Evolutionary conservation across 805 yeast genomes (phyloP).

Genomic region (Ogataea degrootiae): DNA sequence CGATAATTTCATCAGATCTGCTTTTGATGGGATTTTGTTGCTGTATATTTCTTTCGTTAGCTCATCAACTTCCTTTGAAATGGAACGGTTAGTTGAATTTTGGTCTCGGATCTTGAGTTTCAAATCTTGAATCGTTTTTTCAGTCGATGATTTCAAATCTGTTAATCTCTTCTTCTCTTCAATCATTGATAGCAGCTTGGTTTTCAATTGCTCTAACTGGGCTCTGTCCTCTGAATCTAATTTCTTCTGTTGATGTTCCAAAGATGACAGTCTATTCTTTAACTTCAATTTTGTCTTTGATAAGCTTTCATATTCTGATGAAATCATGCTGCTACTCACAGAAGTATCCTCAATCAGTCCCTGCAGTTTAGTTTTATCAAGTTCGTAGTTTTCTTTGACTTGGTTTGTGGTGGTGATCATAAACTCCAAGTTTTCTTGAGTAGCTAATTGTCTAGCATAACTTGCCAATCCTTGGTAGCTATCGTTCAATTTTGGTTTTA

Average conservation of each 20-base stretch:
- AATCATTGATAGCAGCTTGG: neutral
- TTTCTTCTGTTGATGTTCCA: constrained; percentile 8
- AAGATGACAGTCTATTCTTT: constrained; percentile 9
- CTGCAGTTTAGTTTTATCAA: constrained; percentile 17
- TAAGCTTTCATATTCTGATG: constrained; percentile 21
- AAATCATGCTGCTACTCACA: constrained; percentile 21
- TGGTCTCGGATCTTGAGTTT: neutral
- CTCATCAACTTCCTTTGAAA: constrained; percentile 1
- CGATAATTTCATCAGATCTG: constrained; percentile 9
- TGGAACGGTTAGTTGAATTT: neutral
- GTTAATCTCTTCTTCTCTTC: neutral
- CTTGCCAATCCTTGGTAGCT: constrained; percentile 30
- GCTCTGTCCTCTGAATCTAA: constrained; percentile 8
- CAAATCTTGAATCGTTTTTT: neutral
- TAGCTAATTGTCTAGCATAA: constrained; percentile 27
- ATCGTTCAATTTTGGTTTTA: constrained; percentile 22
- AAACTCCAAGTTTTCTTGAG: constrained; percentile 26
- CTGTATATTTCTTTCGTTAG: constrained; percentile 4
- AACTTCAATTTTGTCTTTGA: constrained; percentile 19
- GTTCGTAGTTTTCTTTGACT: constrained; percentile 23
- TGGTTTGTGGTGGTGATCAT: constrained; percentile 21
- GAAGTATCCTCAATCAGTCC: constrained; percentile 18
- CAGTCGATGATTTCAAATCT: neutral
- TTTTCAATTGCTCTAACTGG: constrained; percentile 5
- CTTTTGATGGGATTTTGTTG: constrained; percentile 15